These are phyloP conservation scores for Friedmanniomyces simplex DNA, from an alignment of 495 filamentous ascomycete genomes.

Conservation along the genomic window DNA sequence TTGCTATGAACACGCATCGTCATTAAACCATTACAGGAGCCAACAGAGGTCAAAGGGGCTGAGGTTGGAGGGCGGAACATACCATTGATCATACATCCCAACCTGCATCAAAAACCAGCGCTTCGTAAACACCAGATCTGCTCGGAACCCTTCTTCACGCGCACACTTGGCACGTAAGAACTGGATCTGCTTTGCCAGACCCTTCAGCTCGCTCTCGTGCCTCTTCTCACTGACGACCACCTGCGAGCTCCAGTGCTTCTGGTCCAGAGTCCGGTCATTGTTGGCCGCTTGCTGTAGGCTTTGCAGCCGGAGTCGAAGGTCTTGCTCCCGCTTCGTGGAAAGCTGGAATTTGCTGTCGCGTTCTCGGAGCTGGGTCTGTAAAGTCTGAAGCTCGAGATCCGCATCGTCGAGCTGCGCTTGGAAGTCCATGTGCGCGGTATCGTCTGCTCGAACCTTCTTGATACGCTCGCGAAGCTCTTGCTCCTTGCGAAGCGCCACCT, in stretches of 20 bases:
- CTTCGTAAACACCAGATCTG: conserved; percentile 71
- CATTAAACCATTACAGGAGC: conserved; percentile 6
- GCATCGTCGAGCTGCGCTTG: conserved; percentile 13
- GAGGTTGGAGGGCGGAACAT: conserved; percentile 39
- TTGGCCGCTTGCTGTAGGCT: conserved; percentile 2
- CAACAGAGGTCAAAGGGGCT: too few species aligned
- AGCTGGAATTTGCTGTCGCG: conserved; percentile 7
- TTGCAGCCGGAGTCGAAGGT: conserved; percentile 11
- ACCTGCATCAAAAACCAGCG: conserved; percentile 68
- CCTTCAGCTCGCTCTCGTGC: conserved; percentile 72
- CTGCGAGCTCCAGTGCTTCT: conserved; percentile 5
- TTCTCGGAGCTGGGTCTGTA: conserved; percentile 14
- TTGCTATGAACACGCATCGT: conserved; percentile 73
- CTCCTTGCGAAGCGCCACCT: conserved; percentile 9
- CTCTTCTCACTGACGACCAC: conserved; percentile 36
- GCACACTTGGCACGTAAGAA: conserved; percentile 71
- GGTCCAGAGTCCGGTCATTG: conserved; percentile 6
- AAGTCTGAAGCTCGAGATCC: conserved; percentile 5
- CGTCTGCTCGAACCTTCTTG: conserved; percentile 1
- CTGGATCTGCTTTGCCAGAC: conserved; percentile 77
- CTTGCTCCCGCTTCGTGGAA: conserved; percentile 7
- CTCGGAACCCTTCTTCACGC: conserved; percentile 70
- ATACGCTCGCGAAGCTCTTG: conserved; percentile 16
- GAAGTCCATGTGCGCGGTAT: conserved; percentile 5
- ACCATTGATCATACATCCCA: conserved; percentile 75